Evolutionary conservation across 495 filamentous ascomycete genomes (phyloP).

Genomic region (Hamigera avellanea): DNA sequence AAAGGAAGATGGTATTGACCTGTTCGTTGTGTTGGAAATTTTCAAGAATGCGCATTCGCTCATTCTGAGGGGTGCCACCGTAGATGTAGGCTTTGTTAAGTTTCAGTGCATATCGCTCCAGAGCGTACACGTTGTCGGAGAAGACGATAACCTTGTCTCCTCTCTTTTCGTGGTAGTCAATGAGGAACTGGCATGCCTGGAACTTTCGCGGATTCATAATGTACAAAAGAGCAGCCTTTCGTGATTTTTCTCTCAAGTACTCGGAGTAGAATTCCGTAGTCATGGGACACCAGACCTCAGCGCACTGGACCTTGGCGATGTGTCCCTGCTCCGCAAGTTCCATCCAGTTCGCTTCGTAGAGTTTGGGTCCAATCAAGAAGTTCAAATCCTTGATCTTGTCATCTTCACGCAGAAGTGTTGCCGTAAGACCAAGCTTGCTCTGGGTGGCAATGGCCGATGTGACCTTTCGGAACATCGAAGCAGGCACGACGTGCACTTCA

Average conservation of each 20-base stretch:
- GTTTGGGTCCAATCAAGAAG: slow-evolving; percentile 92
- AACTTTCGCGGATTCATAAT: slow-evolving; percentile 98
- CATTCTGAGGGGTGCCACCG: slow-evolving; percentile 74
- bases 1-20: slow-evolving; percentile 94
- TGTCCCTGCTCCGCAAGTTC: slow-evolving; percentile 93
- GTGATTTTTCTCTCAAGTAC: slow-evolving; percentile 63
- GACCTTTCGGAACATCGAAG: slow-evolving; percentile 88
- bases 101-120: slow-evolving; percentile 73
- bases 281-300: slow-evolving; percentile 99
- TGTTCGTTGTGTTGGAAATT: slow-evolving; percentile 94
- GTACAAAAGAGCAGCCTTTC: slow-evolving; percentile 67
- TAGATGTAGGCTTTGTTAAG: slow-evolving; percentile 88
- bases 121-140: slow-evolving; percentile 93
- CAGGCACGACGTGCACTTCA: slow-evolving; percentile 96
- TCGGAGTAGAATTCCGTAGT: slow-evolving; percentile 95
- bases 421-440: slow-evolving; percentile 92
- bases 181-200: slow-evolving; percentile 92
- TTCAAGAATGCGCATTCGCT: slow-evolving; percentile 81
- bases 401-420: slow-evolving; percentile 89
- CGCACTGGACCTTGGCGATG: slow-evolving; percentile 95
- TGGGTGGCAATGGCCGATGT: slow-evolving; percentile 86
- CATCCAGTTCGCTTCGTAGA: slow-evolving; percentile 99
- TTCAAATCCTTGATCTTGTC: slow-evolving; percentile 98
- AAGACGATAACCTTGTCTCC: slow-evolving; percentile 99
- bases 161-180: slow-evolving; percentile 91